phyloP scores from a whole-genome alignment of 768 basidiomycete species.

The Megacollybia marginata region DNA sequence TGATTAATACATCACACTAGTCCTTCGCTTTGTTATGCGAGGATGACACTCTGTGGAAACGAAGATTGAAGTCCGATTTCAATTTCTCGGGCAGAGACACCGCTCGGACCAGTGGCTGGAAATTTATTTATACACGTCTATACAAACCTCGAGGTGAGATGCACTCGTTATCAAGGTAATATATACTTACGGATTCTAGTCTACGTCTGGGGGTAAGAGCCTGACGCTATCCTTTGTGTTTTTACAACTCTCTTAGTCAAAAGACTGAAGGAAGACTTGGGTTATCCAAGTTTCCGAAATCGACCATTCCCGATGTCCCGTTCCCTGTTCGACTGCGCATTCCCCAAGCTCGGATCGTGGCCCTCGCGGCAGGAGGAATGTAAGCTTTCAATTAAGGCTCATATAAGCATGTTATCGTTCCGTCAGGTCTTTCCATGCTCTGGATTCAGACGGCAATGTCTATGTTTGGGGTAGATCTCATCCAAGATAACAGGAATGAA shows the following conservation, averaged over 20 bases:
- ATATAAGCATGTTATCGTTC: slow-evolving; percentile 1
- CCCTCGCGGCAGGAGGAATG: slow-evolving; percentile 78
- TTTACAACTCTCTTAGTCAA: slow-evolving; percentile 34
- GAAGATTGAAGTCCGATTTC: slow-evolving; percentile 60
- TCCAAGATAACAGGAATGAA: slow-evolving; percentile 2
- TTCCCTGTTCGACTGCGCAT: slow-evolving; percentile 59
- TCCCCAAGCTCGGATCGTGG: slow-evolving; percentile 58
- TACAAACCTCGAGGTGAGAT: slow-evolving; percentile 59
- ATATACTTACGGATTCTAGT: slow-evolving; percentile 21
- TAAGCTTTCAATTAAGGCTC: slow-evolving; percentile 24
- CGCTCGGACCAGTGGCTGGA: slow-evolving; percentile 73
- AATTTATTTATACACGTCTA: slow-evolving; percentile 69
- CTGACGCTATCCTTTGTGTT: too few relatives aligned
- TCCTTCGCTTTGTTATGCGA: slow-evolving; percentile 52
- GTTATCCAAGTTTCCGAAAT: slow-evolving; percentile 26
- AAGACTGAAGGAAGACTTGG: slow-evolving; percentile 60
- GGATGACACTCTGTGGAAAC: slow-evolving; percentile 79
- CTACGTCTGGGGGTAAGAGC: slow-evolving; percentile 44
- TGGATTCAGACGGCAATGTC: slow-evolving; percentile 67
- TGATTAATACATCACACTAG: slow-evolving; percentile 13
- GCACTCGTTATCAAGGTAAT: too few relatives aligned
- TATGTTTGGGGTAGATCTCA: slow-evolving; percentile 70
- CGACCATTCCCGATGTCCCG: slow-evolving; percentile 36
- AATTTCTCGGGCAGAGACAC: slow-evolving; percentile 70
- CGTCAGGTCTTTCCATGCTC: slow-evolving; percentile 77